phyloP scores from a whole-genome alignment of 495 filamentous ascomycete genomes.

The Friedmanniomyces simplex region DNA sequence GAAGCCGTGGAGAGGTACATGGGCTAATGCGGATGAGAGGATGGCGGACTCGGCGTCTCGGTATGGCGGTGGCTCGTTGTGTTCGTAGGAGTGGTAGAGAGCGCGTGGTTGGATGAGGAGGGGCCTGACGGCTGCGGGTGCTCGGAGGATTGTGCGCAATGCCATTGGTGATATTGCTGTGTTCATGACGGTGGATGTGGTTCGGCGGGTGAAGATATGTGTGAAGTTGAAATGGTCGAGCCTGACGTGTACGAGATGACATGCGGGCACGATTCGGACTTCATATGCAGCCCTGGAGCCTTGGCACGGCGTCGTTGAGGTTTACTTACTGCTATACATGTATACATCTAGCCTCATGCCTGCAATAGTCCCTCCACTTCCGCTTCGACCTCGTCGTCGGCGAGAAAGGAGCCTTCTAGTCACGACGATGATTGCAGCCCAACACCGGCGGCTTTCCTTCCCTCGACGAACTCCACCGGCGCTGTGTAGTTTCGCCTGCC shows the following conservation, averaged over 20 bases:
- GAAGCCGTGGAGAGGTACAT: constrained; percentile 79
- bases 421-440: constrained; percentile 24
- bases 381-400: not conserved
- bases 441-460: constrained; percentile 25
- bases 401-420: not conserved
- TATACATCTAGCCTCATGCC: too few species aligned
- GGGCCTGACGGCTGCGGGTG: constrained; percentile 10
- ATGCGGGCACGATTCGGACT: too few species aligned
- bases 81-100: constrained; percentile 62
- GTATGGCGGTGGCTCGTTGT: constrained; percentile 55
- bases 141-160: constrained; percentile 8
- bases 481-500: constrained; percentile 28
- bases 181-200: not conserved
- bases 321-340: too few species aligned
- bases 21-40: constrained; percentile 65
- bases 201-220: not conserved
- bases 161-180: not conserved
- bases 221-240: too few species aligned
- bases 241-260: too few species aligned
- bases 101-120: constrained; percentile 16
- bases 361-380: not conserved
- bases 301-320: too few species aligned
- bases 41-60: constrained; percentile 60
- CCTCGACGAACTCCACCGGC: constrained; percentile 31
- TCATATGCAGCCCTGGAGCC: too few species aligned